These are phyloP conservation scores for Agarophyton chilense DNA, from an alignment of 23 red algal species.

Conservation along the genomic window DNA sequence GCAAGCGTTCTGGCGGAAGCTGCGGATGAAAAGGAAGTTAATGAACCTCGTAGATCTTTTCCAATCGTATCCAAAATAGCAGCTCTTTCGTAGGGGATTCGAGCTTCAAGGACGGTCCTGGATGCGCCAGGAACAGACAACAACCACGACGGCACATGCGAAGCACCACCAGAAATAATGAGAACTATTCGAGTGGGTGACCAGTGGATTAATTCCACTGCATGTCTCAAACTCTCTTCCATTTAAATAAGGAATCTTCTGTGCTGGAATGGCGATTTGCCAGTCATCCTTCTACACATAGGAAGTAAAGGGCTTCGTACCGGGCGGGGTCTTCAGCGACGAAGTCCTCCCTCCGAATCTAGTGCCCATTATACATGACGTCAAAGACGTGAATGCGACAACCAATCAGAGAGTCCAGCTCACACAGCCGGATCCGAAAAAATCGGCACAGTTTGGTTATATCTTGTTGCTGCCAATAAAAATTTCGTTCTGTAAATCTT, in stretches of 20 bases:
- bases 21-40: constrained; percentile 37
- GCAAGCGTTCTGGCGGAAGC: constrained; percentile 53
- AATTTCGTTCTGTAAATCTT: no score
- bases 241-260: constrained; percentile 1
- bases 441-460: no score
- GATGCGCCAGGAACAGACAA: constrained; percentile 69
- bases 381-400: no score
- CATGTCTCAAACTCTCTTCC: constrained; percentile 53
- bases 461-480: no score
- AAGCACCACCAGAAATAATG: constrained; percentile 64
- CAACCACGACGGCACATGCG: constrained; percentile 51
- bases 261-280: no score
- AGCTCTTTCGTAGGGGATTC: constrained; percentile 53
- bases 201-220: constrained; percentile 49
- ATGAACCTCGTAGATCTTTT: background rate
- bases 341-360: no score
- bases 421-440: no score
- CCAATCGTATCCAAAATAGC: constrained; percentile 30
- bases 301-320: no score
- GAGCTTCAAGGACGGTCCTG: constrained; percentile 58
- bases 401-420: no score
- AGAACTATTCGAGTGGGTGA: constrained; percentile 54
- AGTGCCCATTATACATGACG: no score
- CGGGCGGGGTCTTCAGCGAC: no score
- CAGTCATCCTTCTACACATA: no score